Conservation (phyloP, 2,329 filamentous ascomycete species). For the Diaporthe vexans region DNA sequence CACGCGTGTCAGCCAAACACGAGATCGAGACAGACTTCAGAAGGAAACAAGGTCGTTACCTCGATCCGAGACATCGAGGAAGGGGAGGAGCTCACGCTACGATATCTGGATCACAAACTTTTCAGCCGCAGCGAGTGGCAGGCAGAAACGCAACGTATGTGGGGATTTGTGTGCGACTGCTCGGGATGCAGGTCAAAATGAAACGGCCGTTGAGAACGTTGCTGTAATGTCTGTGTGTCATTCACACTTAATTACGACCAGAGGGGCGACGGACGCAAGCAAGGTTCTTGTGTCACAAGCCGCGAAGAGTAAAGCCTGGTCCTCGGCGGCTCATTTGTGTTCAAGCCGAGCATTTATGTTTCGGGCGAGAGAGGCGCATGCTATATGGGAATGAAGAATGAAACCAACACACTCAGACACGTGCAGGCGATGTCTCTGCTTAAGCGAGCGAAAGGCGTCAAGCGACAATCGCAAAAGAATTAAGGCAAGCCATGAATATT, state of each 20-base stretch:
- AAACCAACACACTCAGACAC: not conserved
- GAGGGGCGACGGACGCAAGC: not conserved
- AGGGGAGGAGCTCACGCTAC: conserved; percentile 27
- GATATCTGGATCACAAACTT: conserved; percentile 27
- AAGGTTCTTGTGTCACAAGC: not conserved
- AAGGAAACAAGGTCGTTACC: conserved; percentile 25
- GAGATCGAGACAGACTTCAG: conserved; percentile 30
- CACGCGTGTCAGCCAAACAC: conserved; percentile 32
- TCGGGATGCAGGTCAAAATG: not conserved
- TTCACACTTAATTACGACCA: too few species aligned
- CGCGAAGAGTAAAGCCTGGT: not conserved
- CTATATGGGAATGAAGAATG: too few species aligned
- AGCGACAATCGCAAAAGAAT: not conserved
- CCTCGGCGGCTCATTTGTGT: not conserved
- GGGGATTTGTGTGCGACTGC: conserved; percentile 31
- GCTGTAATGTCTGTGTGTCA: too few species aligned
- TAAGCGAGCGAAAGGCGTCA: not conserved
- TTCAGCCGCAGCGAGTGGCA: conserved; percentile 22
- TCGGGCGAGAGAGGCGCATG: not conserved
- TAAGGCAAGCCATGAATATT: not conserved
- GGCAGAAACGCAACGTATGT: not conserved
- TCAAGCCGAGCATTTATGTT: not conserved
- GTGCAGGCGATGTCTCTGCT: not conserved
- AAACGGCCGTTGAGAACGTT: not conserved
- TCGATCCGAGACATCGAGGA: conserved; percentile 32